Evolutionary conservation across 169 alveolate species (phyloP), one percentile per base, ranked within the genome.

Genomic region (Eimeria mitis): DNA sequence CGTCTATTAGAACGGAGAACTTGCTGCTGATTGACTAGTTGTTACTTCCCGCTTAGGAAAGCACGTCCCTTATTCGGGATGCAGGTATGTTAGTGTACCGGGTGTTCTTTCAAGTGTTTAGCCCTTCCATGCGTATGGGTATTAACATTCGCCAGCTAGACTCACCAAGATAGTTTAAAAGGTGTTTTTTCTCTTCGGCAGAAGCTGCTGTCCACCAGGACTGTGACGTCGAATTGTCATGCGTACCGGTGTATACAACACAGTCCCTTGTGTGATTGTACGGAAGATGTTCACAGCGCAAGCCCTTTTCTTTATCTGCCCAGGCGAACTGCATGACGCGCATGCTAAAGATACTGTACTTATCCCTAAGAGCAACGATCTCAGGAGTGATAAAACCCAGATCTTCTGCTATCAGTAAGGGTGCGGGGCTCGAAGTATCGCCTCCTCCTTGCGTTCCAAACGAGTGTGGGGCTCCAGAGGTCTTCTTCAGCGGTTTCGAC

Each of bases 281-380:
- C 34, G 96, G 96, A 75, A 94, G 73, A 76, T 94, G 96, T 49
- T 94, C 94, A 94, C 96, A 84, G 56, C 89, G 90, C 75, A 78
- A 88, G 28, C 96, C 96, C 59, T 84, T 84, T 28, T 92, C 96
- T 34, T 79, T 65, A 61, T 92, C 96, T 16, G 81, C 96, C 96
- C 96, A 94, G 25, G 96, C 96, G 73, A 94, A 94, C 34, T 94
- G 96, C 96, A 94, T 54, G 79, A 94, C 96, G 71, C 94, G 61
- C 96, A 94, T 94, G 96, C 96, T 84, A n/a, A 84, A 89, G 5
- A 94, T 84, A 84, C 89, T 84, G 84, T 34, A 94, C 70, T 73
- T 83, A 88, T 94, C 96, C 40, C 96, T 81, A 52, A 94, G 89
- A 28, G 89, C 89, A 6, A 84, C 96, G 23, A 94, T 84, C 42